Evolutionary conservation across 2,329 filamentous ascomycete species (phyloP), one percentile per base, ranked within the genome.

Genomic region (Sporothrix mexicana): DNA sequence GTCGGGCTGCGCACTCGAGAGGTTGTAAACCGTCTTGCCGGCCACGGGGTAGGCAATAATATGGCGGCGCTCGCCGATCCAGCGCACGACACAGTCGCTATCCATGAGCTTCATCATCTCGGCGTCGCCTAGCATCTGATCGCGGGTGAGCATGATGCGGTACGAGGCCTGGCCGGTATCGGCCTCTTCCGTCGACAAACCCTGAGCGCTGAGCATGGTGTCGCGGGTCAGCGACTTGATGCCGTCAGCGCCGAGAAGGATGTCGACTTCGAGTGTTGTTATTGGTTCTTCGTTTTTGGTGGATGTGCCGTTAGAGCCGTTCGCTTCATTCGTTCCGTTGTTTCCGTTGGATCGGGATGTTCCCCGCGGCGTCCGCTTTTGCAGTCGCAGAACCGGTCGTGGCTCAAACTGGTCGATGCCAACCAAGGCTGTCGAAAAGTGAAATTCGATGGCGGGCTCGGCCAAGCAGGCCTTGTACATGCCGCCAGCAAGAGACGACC

Each of bases 151-250:
- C 88, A 95, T 92, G 80, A 95, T 93, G 13, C 92, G 88, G 83
- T 95, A 95, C 2, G 92, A 91, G 0, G 93, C 92, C 81, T 94
- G 91, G 3, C 91, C 89, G 0, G 92, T 93, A 74, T 93, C 91
- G 73, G 89, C 84, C 76, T 91, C 88, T 71, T 88, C 84, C 25
- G 86, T 86, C 6, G 82, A 80, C 74, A 86, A 82, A 59, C 85
- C 84, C 0, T 88, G 81, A 57, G 83, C 81, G 49, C 83, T 80
- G 1, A 93, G 85, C 79, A 93, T 85, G 51, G 85, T 81, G 8
- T 84, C 81, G 45, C 87, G 84, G 23, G 83, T 82, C 9, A 79
- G 75, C 55, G 84, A 87, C 80, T 89, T 89, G 79, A 89, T 84
- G 53, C 88, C 88, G 77, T 90, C 88, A 15, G 85, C 82, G 23